Evolutionary conservation across 805 yeast species (phyloP).

Genomic region (Metschnikowia peoriensis): DNA sequence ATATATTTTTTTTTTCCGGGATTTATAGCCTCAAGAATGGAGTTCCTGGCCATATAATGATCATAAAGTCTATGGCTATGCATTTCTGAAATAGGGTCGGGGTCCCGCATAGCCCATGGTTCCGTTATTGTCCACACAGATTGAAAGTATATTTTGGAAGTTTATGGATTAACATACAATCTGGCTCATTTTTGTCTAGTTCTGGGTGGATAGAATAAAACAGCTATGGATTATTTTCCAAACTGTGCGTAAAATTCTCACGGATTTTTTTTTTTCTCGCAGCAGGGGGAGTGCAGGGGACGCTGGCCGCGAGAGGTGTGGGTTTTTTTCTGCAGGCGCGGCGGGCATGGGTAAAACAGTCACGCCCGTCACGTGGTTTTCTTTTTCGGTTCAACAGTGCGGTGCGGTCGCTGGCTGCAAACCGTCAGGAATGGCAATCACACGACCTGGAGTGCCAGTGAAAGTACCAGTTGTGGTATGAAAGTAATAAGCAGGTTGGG

Average conservation of each 20-base stretch:
- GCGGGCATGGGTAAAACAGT: conserved; percentile 11
- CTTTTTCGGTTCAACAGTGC: no score
- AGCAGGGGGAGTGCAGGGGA: conserved; percentile 10
- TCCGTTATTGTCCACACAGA: neutral
- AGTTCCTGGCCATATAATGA: no score
- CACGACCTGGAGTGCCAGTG: no score
- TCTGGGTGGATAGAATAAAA: conserved; percentile 22
- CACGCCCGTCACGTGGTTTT: conserved; percentile 16
- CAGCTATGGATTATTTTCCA: conserved; percentile 21
- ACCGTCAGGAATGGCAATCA: no score
- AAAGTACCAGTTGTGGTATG: no score
- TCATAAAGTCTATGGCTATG: no score
- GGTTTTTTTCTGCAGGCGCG: conserved; percentile 5
- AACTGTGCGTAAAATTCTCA: conserved; percentile 21
- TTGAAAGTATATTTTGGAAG: neutral
- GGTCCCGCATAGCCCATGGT: neutral
- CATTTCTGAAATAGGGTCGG: no score
- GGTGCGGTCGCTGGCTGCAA: no score
- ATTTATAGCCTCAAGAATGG: no score
- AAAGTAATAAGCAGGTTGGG: no score
- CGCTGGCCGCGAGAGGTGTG: conserved; percentile 8
- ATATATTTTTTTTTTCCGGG: no score
- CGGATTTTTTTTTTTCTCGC: conserved; percentile 15
- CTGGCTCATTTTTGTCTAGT: conserved; percentile 31
- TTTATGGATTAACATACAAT: conserved; percentile 26